These are phyloP conservation scores for Tritrichomonas foetus DNA, from an alignment of 208 protist species.

Conservation along the genomic window DNA sequence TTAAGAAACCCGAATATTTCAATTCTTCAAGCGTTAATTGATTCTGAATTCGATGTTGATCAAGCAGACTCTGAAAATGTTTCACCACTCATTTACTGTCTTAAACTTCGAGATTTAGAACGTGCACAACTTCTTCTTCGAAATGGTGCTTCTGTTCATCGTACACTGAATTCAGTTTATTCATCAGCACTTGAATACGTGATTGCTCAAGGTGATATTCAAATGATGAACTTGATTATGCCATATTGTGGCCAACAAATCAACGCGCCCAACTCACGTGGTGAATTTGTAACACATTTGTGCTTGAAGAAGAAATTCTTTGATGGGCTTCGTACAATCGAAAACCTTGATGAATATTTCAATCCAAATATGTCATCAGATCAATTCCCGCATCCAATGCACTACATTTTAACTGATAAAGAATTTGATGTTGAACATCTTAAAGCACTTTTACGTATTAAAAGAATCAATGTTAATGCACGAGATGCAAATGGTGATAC, in stretches of 20 bases:
- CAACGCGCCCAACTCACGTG: background rate
- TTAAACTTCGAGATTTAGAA: background rate
- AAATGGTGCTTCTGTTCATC: background rate
- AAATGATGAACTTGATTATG: background rate
- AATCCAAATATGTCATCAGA: too few species aligned
- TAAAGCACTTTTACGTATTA: too few species aligned
- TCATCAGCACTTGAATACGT: background rate
- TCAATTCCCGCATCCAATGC: too few species aligned
- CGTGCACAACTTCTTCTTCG: background rate
- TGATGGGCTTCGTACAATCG: too few species aligned
- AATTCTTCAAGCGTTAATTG: background rate
- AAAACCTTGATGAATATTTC: too few species aligned
- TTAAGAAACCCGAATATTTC: conserved; percentile 13
- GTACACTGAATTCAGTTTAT: background rate
- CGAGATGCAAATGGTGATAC: background rate
- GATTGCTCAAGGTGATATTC: background rate
- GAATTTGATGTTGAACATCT: too few species aligned
- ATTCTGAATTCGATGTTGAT: background rate
- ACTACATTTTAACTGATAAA: too few species aligned
- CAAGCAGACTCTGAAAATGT: background rate
- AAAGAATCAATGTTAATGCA: background rate
- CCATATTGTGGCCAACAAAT: background rate
- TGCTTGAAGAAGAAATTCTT: background rate
- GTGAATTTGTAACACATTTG: background rate
- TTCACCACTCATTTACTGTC: background rate